Base-by-base conservation (phyloP, 129 eudicot species). In the Saussurea involucrata region DNA sequence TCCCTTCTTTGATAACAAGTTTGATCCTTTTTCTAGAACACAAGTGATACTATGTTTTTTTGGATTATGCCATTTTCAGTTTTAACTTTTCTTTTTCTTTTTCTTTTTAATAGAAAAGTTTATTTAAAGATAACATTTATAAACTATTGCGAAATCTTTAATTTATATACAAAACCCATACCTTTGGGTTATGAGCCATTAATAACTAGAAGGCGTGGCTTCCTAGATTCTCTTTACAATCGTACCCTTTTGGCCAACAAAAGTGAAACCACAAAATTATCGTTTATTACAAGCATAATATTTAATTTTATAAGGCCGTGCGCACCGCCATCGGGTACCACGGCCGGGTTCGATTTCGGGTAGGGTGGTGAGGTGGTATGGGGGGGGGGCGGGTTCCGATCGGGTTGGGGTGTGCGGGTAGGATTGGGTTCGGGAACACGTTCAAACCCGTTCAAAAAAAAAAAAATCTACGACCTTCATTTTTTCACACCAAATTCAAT, bases 231-330 rank as follows among this genome's bases (percentile, higher is more conserved):
- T 73, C 53, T 53, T 31, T 24, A 21, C 55, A 44, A 33, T 46
- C 72, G 31, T 32, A 20, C 78, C 73, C 65, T 79, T 79, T 64
- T 79, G 83, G 53, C 74, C 71, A 80, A 72, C 77, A 65, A 65
- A 72, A 80, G 78, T 49, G 58, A 64, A 53, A 65, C 83, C 21
- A 49, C 1, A 49, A 17, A 49, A 49, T 49, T 17, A 17, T 8
- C 58, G 7, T 49, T 49, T 49, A 49, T 13, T 49, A 49, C 58
- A 49, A 49, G 15, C 21, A 13, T 44, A 15, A 15, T 49, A 15
- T 40, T 9, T 40, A 40, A 7, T 40, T 40, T 40, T 40, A 40
- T 31, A 31, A 27, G n/a, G n/a, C n/a, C n/a, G n/a, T n/a, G n/a
- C n/a, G n/a, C n/a, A n/a, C n/a, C n/a, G n/a, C n/a, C n/a, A n/a